Evolutionary conservation across 2,329 filamentous ascomycete genomes (phyloP), one percentile per base, ranked within the genome.

Genomic region (Myriangium duriaei): DNA sequence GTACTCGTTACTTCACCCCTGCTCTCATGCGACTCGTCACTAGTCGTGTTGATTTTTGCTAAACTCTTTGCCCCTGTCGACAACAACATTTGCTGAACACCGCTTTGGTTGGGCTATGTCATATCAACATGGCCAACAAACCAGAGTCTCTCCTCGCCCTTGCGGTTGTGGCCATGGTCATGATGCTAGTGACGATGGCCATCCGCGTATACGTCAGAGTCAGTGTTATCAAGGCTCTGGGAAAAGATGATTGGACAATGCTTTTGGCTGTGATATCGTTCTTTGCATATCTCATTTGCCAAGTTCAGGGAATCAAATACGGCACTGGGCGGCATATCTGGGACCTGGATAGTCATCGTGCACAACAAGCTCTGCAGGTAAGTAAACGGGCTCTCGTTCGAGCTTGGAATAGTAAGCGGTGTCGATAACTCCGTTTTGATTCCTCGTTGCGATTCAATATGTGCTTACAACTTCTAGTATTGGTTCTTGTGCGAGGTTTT

Each of bases 401-500:
- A n/a, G n/a, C n/a, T n/a, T n/a, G n/a, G n/a, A n/a, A n/a, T n/a
- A n/a, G n/a, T n/a, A n/a, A n/a, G n/a, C n/a, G n/a, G n/a, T n/a
- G n/a, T n/a, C n/a, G n/a, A n/a, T n/a, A n/a, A n/a, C n/a, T n/a
- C n/a, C n/a, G n/a, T 3, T 6, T 21, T 34, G 5, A 6, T 3
- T 5, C 2, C 10, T 13, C 4, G n/a, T 17, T 6, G 10, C 14
- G 2, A 29, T 3, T 11, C 3, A 6, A 15, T 4, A 11, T 10
- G 7, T n/a, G n/a, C 17, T 11, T n/a, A 15, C 15, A 9, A 26
- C 4, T 15, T 11, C 7, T 34, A 62, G 60, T 61, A 55, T 46
- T 74, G 68, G 68, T 74, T 66, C 56, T 60, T 73, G n/a, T 69
- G 67, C 45, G 69, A 73, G 47, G 54, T 68, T n/a, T 63, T 65